Percentiles rank a stretch among this genome's conserved stretches.
Conservation (phyloP, 2,329 filamentous ascomycete species). For the Myriosclerotinia curreyana region DNA sequence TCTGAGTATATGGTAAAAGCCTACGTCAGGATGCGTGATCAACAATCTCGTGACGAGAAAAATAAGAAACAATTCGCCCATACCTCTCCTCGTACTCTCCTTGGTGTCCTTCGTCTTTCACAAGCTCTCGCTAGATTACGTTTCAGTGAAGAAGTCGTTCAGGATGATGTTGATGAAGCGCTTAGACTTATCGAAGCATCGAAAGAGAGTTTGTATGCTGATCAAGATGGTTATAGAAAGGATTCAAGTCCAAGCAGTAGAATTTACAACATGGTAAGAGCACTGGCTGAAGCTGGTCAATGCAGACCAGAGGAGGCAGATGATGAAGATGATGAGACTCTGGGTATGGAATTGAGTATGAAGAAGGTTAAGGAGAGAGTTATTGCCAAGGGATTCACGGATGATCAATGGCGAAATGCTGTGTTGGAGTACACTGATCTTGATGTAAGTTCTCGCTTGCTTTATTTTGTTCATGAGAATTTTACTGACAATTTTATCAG, state of each 20-base stretch:
- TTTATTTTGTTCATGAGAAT: constrained; percentile 27
- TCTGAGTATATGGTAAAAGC: constrained; percentile 97
- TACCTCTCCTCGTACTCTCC: constrained; percentile 87
- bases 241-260: constrained; percentile 79
- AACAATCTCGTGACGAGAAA: constrained; percentile 87
- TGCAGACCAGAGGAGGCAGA: constrained; percentile 44
- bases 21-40: constrained; percentile 89
- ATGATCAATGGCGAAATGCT: constrained; percentile 83
- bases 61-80: constrained; percentile 91
- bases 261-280: constrained; percentile 93
- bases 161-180: constrained; percentile 94
- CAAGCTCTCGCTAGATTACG: constrained; percentile 90
- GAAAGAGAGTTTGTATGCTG: constrained; percentile 83
- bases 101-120: constrained; percentile 87
- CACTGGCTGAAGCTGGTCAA: constrained; percentile 80
- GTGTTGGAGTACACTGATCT: constrained; percentile 85
- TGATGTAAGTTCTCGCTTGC: constrained; percentile 66
- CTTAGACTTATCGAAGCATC: constrained; percentile 87
- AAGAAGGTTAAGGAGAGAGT: constrained; percentile 87
- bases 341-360: constrained; percentile 74
- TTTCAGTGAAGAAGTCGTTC: constrained; percentile 79
- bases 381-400: constrained; percentile 93
- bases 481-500: constrained; percentile 43
- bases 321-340: constrained; percentile 68
- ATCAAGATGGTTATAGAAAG: constrained; percentile 57